Evolutionary conservation across 23 red algal genomes (phyloP).

Genomic region (Gracilaria gracilis): DNA sequence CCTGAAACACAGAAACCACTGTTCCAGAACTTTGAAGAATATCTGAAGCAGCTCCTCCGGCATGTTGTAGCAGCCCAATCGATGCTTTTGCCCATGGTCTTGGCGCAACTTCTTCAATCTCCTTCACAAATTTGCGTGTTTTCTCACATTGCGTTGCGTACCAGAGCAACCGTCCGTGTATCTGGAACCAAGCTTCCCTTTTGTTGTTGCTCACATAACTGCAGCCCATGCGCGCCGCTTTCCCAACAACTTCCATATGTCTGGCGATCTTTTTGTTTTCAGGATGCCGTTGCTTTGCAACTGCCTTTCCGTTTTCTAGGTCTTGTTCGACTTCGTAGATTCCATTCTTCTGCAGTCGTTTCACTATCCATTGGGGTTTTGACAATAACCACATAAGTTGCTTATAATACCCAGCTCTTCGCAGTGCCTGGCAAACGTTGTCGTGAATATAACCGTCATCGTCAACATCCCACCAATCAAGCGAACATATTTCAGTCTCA

Average conservation of each 20-base stretch:
- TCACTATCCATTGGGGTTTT: not conserved
- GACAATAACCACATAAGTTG: not conserved
- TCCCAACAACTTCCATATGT: not conserved
- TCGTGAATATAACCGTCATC: not conserved
- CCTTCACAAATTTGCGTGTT: not conserved
- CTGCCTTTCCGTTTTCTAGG: not conserved
- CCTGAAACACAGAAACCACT: not conserved
- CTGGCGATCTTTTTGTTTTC: too few species aligned
- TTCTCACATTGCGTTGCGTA: not conserved
- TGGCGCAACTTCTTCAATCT: not conserved
- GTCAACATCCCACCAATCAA: conserved; percentile 17
- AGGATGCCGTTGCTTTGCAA: too few species aligned
- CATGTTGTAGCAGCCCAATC: not conserved
- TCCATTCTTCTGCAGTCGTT: not conserved
- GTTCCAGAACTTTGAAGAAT: not conserved
- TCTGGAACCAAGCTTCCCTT: too few species aligned
- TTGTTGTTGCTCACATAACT: not conserved
- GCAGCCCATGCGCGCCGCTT: not conserved
- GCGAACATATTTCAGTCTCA: too few species aligned
- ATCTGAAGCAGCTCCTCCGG: not conserved
- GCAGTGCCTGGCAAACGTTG: not conserved
- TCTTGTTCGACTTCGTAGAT: not conserved
- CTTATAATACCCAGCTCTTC: not conserved
- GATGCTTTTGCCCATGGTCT: conserved; percentile 1
- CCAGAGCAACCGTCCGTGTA: not conserved